Percentiles rank a stretch among this genome's conserved stretches.
phyloP scores from a whole-genome alignment of 2,329 filamentous ascomycete species.

The Pseudogymnoascus sp. region DNA sequence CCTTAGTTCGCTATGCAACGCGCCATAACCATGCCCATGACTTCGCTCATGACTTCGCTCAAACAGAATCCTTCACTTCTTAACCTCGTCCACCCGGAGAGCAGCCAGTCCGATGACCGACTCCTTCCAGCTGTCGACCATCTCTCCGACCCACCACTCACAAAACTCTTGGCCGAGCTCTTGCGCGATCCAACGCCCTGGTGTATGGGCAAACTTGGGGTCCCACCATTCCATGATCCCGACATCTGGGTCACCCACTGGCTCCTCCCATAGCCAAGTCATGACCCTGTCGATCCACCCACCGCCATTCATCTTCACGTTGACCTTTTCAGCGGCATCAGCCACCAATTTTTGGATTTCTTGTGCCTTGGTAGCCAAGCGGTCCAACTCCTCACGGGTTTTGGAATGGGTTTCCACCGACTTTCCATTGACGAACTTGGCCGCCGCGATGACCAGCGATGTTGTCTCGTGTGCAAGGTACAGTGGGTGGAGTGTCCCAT shows the following conservation, averaged over 20 bases:
- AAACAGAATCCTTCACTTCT: constrained; percentile 11
- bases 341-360: constrained; percentile 14
- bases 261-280: constrained; percentile 7
- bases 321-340: constrained; percentile 17
- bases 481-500: constrained; percentile 22
- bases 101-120: constrained; percentile 24
- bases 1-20: constrained; percentile 9
- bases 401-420: constrained; percentile 8
- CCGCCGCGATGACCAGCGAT: constrained; percentile 17
- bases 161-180: constrained; percentile 9
- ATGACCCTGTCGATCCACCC: constrained; percentile 29
- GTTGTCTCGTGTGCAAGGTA: constrained; percentile 26
- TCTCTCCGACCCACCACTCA: constrained; percentile 19
- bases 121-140: constrained; percentile 25
- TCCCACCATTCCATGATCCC: background rate
- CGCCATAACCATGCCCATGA: constrained; percentile 5
- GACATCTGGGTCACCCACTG: background rate
- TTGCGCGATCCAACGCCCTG: constrained; percentile 3
- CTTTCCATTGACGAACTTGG: constrained; percentile 17
- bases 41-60: background rate
- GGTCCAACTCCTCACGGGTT: background rate
- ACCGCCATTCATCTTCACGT: constrained; percentile 25
- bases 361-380: constrained; percentile 12
- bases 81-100: constrained; percentile 14
- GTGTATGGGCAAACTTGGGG: background rate